Evolutionary conservation across 2,329 filamentous ascomycete genomes (phyloP).

Genomic region (Boeremia lycopersici): DNA sequence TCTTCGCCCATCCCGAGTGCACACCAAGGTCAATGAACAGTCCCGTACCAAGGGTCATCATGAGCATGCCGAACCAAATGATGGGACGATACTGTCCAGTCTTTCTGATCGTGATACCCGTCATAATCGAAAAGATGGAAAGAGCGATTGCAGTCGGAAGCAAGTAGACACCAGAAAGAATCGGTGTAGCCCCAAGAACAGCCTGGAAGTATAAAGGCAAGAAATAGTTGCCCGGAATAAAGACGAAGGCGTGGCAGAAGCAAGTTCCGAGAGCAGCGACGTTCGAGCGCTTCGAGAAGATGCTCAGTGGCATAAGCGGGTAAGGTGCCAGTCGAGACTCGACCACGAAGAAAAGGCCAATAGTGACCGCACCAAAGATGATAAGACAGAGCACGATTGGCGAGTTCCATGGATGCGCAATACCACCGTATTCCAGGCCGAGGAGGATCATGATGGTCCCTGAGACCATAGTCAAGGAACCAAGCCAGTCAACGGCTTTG

Average conservation of each 20-base stretch:
- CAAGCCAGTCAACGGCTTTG: constrained; percentile 69
- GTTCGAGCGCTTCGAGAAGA: constrained; percentile 72
- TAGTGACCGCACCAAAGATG: constrained; percentile 70
- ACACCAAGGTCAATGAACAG: constrained; percentile 45
- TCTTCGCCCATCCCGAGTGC: constrained; percentile 46
- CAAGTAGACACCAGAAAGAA: constrained; percentile 76
- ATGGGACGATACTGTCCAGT: constrained; percentile 52
- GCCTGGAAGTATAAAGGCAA: constrained; percentile 86
- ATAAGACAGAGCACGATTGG: constrained; percentile 77
- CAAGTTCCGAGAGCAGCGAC: constrained; percentile 68
- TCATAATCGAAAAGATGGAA: constrained; percentile 65
- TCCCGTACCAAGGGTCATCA: constrained; percentile 49
- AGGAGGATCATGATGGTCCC: constrained; percentile 86
- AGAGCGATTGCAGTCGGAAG: constrained; percentile 72
- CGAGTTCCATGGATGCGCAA: constrained; percentile 74
- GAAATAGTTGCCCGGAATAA: constrained; percentile 80
- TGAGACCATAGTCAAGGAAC: constrained; percentile 70
- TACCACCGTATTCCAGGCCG: constrained; percentile 83
- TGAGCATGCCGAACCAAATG: constrained; percentile 45
- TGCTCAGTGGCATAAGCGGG: constrained; percentile 75
- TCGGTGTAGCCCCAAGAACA: constrained; percentile 69
- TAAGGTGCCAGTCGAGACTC: constrained; percentile 77
- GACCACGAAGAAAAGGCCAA: constrained; percentile 71
- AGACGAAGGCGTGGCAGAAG: constrained; percentile 76
- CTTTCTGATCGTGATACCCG: constrained; percentile 59